A percentile compares a stretch with the other conserved stretches of the same genome.
phyloP scores from a whole-genome alignment of 2,329 filamentous ascomycete species.

The Pseudogymnoascus sp. region DNA sequence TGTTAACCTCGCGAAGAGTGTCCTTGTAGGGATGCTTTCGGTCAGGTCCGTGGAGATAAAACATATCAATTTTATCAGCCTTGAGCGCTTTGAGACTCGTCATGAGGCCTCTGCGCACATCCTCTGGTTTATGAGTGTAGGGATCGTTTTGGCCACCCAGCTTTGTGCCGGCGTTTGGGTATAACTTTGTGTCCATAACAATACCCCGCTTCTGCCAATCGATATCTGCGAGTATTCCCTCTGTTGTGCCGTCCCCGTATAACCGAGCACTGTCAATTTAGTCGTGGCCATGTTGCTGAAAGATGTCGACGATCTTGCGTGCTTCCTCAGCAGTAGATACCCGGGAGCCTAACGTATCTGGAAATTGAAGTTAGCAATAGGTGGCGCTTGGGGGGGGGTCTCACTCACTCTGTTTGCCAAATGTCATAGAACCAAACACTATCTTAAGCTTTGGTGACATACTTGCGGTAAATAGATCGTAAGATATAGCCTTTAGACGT shows the following conservation, averaged over 20 bases:
- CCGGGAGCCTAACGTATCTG: background rate
- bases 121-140: constrained; percentile 43
- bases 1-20: constrained; percentile 25
- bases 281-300: constrained; percentile 59
- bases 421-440: constrained; percentile 23
- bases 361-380: background rate
- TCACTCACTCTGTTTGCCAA: constrained; percentile 10
- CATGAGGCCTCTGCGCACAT: constrained; percentile 43
- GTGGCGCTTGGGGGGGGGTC: background rate
- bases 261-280: constrained; percentile 63
- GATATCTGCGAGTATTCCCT: constrained; percentile 53
- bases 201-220: constrained; percentile 58
- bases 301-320: constrained; percentile 54
- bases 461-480: background rate
- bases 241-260: constrained; percentile 59
- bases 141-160: constrained; percentile 40
- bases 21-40: constrained; percentile 23
- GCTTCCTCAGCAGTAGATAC: constrained; percentile 38
- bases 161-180: constrained; percentile 11
- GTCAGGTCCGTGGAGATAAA: constrained; percentile 26
- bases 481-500: background rate
- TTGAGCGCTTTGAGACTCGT: constrained; percentile 46
- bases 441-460: background rate
- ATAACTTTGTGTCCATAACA: constrained; percentile 53
- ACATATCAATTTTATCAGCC: constrained; percentile 36